Percentiles rank a stretch among this genome's conserved stretches.
These are phyloP conservation scores for Astragalus glycyphyllos DNA, from an alignment of 306 rosid species.

Conservation along the genomic window DNA sequence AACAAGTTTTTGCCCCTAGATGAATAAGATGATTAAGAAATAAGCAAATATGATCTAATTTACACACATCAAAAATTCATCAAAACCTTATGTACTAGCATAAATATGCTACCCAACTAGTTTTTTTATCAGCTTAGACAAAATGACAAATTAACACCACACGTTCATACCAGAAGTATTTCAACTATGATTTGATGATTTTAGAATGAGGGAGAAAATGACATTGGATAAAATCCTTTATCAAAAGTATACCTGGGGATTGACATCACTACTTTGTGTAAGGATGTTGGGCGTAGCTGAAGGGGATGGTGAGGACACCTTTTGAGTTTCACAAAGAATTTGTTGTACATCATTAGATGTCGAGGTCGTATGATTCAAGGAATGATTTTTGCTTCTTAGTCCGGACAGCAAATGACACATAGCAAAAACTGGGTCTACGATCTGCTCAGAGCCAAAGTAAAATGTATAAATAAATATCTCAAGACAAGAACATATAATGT, in stretches of 20 bases:
- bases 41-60: too few species aligned
- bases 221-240: constrained; percentile 14
- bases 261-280: constrained; percentile 41
- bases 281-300: constrained; percentile 39
- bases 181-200: not conserved
- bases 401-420: constrained; percentile 47
- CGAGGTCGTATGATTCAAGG: constrained; percentile 17
- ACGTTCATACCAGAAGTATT: too few species aligned
- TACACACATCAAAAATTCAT: too few species aligned
- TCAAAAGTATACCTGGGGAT: constrained; percentile 46
- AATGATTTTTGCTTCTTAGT: constrained; percentile 50
- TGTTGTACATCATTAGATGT: constrained; percentile 43
- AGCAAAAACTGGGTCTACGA: constrained; percentile 67
- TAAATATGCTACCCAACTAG: not conserved
- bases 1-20: too few species aligned
- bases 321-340: constrained; percentile 52
- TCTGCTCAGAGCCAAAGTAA: constrained; percentile 58
- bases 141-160: too few species aligned
- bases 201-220: not conserved
- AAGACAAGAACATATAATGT: too few species aligned
- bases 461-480: not conserved
- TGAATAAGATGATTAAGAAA: too few species aligned
- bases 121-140: too few species aligned
- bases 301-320: constrained; percentile 44
- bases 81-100: not conserved